phyloP scores from a whole-genome alignment of 148 eudicot species.

The Linanthus parryae region DNA sequence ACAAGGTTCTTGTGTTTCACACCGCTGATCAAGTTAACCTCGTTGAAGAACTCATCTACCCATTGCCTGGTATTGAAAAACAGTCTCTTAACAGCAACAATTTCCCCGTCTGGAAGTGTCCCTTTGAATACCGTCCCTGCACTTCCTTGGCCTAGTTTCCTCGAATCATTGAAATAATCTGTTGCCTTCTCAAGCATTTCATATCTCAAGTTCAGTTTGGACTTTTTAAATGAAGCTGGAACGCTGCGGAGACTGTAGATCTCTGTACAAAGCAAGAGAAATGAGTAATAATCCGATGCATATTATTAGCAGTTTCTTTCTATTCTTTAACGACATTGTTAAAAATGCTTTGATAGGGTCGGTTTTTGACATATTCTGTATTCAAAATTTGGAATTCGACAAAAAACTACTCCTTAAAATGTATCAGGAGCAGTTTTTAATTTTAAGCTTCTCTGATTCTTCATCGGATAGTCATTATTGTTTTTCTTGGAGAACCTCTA shows the following conservation, averaged over 20 bases:
- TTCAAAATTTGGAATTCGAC: no score
- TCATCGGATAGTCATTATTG: no score
- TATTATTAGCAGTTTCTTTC: no score
- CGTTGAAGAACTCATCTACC: constrained; percentile 66
- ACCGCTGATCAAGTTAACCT: constrained; percentile 55
- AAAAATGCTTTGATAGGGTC: no score
- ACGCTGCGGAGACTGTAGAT: constrained; percentile 29
- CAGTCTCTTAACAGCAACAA: constrained; percentile 61
- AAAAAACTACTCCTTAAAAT: no score
- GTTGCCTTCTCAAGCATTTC: constrained; percentile 56
- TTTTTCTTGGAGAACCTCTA: no score
- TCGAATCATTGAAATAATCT: constrained; percentile 33
- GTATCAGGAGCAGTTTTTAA: no score
- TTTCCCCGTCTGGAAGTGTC: constrained; percentile 36
- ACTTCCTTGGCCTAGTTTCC: constrained; percentile 65
- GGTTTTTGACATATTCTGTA: no score
- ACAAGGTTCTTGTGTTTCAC: constrained; percentile 76
- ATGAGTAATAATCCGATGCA: no score
- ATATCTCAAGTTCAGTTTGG: constrained; percentile 39
- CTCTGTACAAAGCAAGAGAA: no score
- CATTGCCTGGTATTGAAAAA: constrained; percentile 52
- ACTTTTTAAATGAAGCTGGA: constrained; percentile 31
- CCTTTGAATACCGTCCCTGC: constrained; percentile 71
- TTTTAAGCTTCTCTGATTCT: no score
- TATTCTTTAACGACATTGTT: no score